A percentile compares a stretch with the other conserved stretches of the same genome.
Conservation (phyloP, 495 filamentous ascomycete genomes). For the Lophium mytilinum region DNA sequence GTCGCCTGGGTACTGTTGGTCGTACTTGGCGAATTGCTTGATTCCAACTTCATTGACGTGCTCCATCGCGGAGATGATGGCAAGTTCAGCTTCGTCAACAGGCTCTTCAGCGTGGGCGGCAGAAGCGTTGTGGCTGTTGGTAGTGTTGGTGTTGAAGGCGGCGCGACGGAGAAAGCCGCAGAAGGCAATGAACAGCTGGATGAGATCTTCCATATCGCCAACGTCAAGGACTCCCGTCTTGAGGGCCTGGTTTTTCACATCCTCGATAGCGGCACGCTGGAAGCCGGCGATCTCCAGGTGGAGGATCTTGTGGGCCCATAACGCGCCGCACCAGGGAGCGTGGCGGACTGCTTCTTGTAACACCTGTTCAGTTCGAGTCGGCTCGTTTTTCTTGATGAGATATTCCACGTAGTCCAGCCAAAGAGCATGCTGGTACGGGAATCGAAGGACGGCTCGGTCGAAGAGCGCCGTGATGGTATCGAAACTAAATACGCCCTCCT, state of each 20-base stretch:
- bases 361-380: conserved; percentile 33
- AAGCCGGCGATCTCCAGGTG: conserved; percentile 67
- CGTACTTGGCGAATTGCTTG: conserved; percentile 52
- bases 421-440: conserved; percentile 58
- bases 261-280: conserved; percentile 69
- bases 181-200: conserved; percentile 88
- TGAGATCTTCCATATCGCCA: conserved; percentile 70
- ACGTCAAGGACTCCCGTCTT: conserved; percentile 67
- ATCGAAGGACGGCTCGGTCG: conserved; percentile 61
- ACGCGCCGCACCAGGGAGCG: conserved; percentile 81
- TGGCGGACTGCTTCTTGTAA: conserved; percentile 73
- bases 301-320: conserved; percentile 86
- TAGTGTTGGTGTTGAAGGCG: conserved; percentile 60
- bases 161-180: conserved; percentile 81
- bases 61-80: conserved; percentile 74
- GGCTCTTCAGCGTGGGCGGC: conserved; percentile 54
- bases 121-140: conserved; percentile 6
- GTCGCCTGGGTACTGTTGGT: conserved; percentile 67
- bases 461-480: conserved; percentile 66
- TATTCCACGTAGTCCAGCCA: conserved; percentile 81
- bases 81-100: conserved; percentile 84
- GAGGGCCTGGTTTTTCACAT: conserved; percentile 87
- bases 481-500: conserved; percentile 43
- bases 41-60: conserved; percentile 70
- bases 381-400: conserved; percentile 46